These are phyloP conservation scores for Penicillium olsonii DNA, from an alignment of 2,329 filamentous ascomycete species.

Conservation along the genomic window DNA sequence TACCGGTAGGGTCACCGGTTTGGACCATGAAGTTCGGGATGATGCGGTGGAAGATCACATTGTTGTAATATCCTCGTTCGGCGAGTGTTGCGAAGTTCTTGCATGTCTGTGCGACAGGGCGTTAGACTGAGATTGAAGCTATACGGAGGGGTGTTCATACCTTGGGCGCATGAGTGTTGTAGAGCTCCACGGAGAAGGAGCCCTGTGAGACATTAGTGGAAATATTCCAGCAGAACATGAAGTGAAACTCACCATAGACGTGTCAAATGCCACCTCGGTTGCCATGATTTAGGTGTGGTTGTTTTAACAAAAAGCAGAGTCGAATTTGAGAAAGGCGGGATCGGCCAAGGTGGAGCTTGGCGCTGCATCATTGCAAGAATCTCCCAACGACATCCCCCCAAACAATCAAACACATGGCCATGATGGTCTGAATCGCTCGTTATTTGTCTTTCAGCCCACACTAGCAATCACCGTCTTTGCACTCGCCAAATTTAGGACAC, in stretches of 20 bases:
- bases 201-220: constrained; percentile 58
- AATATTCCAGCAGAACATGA: not conserved
- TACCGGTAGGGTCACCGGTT: constrained; percentile 90
- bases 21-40: constrained; percentile 98
- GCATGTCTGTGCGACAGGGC: constrained; percentile 62
- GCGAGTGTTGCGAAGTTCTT: constrained; percentile 82
- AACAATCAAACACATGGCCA: constrained; percentile 1
- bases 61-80: constrained; percentile 83
- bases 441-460: not conserved
- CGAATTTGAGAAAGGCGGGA: constrained; percentile 8
- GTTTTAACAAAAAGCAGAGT: not conserved
- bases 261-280: constrained; percentile 78
- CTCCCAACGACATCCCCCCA: constrained; percentile 4
- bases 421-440: constrained; percentile 17
- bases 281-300: constrained; percentile 57
- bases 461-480: not conserved
- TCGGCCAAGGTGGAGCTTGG: constrained; percentile 14
- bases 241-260: constrained; percentile 68
- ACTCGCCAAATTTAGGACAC: not conserved
- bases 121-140: constrained; percentile 16
- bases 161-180: constrained; percentile 81
- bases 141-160: constrained; percentile 31
- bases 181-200: constrained; percentile 82
- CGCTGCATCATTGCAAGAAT: constrained; percentile 14
- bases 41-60: constrained; percentile 85